Evolutionary conservation across 495 filamentous ascomycete genomes (phyloP).

Genomic region (Penicillium canescens): DNA sequence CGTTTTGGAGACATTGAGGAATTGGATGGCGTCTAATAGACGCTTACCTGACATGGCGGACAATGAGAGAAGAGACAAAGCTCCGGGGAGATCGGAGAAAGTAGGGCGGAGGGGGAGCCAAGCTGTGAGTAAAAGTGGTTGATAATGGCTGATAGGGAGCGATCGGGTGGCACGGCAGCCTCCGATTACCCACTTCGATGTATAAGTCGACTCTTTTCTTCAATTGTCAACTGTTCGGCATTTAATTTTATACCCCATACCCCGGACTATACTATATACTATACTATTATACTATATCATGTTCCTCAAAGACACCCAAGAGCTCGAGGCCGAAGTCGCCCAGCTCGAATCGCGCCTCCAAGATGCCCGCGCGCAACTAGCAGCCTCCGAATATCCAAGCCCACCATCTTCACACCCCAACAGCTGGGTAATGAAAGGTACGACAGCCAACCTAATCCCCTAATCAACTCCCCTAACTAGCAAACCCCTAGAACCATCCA

Average conservation of each 20-base stretch:
- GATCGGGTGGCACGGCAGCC: constrained; percentile 10
- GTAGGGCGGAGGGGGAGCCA: constrained; percentile 8
- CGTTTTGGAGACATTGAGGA: constrained; percentile 73
- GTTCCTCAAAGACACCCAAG: constrained; percentile 9
- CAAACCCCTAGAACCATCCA: not conserved
- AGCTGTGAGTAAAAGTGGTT: constrained; percentile 14
- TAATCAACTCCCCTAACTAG: not conserved
- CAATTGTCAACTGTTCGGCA: not conserved
- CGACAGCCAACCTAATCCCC: not conserved
- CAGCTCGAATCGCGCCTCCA: constrained; percentile 26
- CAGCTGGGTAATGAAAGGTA: constrained; percentile 13
- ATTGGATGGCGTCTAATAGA: constrained; percentile 75
- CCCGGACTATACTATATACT: constrained; percentile 3
- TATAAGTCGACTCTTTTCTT: constrained; percentile 11
- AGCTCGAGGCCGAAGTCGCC: constrained; percentile 19
- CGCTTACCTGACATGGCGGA: constrained; percentile 64
- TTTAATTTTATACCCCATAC: constrained; percentile 1
- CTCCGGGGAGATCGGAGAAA: constrained; percentile 11
- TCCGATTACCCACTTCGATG: constrained; percentile 14
- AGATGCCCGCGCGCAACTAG: constrained; percentile 24
- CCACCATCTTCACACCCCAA: constrained; percentile 26
- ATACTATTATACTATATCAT: constrained; percentile 8
- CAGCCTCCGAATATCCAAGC: constrained; percentile 16
- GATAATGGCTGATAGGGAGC: constrained; percentile 24
- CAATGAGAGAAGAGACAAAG: not conserved